phyloP scores from a whole-genome alignment of 2,329 filamentous ascomycete genomes.

The Ceratocystis huliohia region DNA sequence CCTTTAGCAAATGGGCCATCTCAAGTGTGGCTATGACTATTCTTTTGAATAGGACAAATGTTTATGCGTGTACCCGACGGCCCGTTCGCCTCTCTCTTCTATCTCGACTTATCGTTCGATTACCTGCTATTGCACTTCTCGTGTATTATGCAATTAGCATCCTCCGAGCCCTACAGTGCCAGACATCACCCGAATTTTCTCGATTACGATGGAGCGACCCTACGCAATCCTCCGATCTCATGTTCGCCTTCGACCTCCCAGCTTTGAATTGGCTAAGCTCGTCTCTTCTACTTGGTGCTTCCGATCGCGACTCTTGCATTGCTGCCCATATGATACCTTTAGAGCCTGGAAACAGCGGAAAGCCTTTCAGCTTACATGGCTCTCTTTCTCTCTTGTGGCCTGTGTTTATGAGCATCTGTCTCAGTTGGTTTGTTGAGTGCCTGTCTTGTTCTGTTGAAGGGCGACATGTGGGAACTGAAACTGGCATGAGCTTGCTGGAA shows the following conservation, averaged over 20 bases:
- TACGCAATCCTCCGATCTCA: conserved; percentile 50
- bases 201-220: conserved; percentile 56
- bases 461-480: conserved; percentile 65
- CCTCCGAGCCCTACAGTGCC: conserved; percentile 79
- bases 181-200: conserved; percentile 65
- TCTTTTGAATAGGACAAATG: conserved; percentile 78
- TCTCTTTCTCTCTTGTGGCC: conserved; percentile 69
- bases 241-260: conserved; percentile 57
- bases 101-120: conserved; percentile 55
- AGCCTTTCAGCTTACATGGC: conserved; percentile 49
- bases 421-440: conserved; percentile 81
- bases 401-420: conserved; percentile 54
- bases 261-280: conserved; percentile 63
- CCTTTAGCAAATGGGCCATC: conserved; percentile 84
- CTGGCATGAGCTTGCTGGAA: conserved; percentile 92
- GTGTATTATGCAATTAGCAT: conserved; percentile 54
- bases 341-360: conserved; percentile 31
- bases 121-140: conserved; percentile 59
- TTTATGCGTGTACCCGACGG: conserved; percentile 80
- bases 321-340: conserved; percentile 54
- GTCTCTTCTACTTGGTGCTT: conserved; percentile 56
- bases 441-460: conserved; percentile 80
- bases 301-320: conserved; percentile 61
- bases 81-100: conserved; percentile 65
- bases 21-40: conserved; percentile 77